Evolutionary conservation across 441 rosid species (phyloP), one percentile per base, ranked within the genome.

Genomic region (Adansonia gregorii): DNA sequence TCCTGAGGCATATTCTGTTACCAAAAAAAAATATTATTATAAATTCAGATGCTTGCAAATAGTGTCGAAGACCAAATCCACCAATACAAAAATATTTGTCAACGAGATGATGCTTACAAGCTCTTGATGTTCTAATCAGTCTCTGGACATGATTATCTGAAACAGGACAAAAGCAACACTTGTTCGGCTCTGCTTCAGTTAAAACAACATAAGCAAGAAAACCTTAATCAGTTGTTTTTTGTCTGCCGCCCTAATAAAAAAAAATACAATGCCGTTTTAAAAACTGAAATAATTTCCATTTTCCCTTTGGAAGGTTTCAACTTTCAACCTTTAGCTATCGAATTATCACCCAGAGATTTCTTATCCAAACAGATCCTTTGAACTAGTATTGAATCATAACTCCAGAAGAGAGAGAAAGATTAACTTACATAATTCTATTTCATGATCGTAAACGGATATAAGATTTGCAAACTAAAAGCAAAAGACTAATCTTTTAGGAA

Each of bases 1-100:
- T 88, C 90, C 83, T 76, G 89, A 78, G 88, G 89, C 99, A 95
- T 95, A 73, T 88, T 84, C 90, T 88, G 75, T 43, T 20, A 73
- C 56, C 75, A 63, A 71, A 54, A 46, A 64, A n/a, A 52, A 52
- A 52, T 52, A 64, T 24, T 54, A 45, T 78, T 82, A 82, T 67
- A 69, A 82, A 45, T 80, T 84, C 88, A 81, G 80, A 83, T 79
- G 58, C 78, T 70, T 1, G 8, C 67, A 27, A 73, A 52, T n/a
- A 48, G n/a, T 9, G 35, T 68, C 9, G 64, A 75, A 78, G 73
- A 45, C 49, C 61, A 71, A 71, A 72, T 72, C 76, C 67, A 74
- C 74, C 76, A 60, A 61, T 48, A 63, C 56, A 31, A 58, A 58
- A 58, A 48, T 65, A 66, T 63, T 5, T 20, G 54, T 19, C 35